Base-by-base conservation (phyloP, 345 rosid species). In the Euphorbia pulcherrima region DNA sequence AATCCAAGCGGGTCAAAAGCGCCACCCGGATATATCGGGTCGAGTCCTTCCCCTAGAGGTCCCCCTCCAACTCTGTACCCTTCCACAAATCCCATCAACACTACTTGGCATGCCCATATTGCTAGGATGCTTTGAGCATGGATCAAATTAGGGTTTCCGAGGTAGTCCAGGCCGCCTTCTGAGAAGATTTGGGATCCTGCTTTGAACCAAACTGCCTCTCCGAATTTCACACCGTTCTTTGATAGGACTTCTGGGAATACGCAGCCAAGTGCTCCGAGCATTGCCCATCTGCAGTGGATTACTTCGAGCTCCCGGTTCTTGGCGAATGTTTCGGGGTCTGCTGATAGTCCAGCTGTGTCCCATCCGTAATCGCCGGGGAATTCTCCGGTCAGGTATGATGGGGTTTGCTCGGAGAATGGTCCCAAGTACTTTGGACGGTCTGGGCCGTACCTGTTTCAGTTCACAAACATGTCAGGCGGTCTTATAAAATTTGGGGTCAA, bases 361-460 rank as follows among this genome's bases (percentile, higher is more conserved):
- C 98, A 93, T 63, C 98, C 96, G 68, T 90, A 90, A 75, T 93
- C 98, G 18, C 97, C 95, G 14, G 97, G 98, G 67, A 93, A 89
- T 78, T 90, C 97, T 72, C 97, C 96, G 60, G 79, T 90, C 71
- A 90, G 83, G 80, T 93, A 87, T 30, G 97, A 83, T 5, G 98
- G 98, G 62, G 94, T 93, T 75, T 93, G 97, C 20, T 92, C 96
- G 16, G 98, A 93, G 72, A 93, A 90, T 3, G 98, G 98, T 78
- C 97, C 98, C 83, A 90, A 80, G 79, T 91, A 91, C 81, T 94
- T 93, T 71, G 90, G 89, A 76, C 97, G 86, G 82, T 90, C 97
- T 37, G 96, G 96, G 72, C 97, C 98, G 65, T 93, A 90, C 98
- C 97, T n/a, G n/a, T n/a, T n/a, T n/a, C n/a, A n/a, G n/a, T n/a